Evolutionary conservation across 208 protist species (phyloP).

Genomic region (Trypanosoma brucei): DNA sequence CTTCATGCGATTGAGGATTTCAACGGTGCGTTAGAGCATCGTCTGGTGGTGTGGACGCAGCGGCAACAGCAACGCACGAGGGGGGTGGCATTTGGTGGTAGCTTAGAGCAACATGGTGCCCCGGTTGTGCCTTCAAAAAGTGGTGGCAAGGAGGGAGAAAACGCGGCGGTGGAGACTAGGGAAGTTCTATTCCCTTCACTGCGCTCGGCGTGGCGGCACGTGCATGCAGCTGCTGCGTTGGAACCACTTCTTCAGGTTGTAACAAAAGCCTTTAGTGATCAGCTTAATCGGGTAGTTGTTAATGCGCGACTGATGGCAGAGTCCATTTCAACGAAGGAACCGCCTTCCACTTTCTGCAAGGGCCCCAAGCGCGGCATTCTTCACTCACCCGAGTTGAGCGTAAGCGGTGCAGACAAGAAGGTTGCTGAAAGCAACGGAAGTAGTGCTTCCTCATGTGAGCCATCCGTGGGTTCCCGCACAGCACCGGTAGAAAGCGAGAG

Average conservation of each 20-base stretch:
- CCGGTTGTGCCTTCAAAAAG: neutral
- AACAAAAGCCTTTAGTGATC: constrained; percentile 40
- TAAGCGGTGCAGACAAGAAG: constrained; percentile 12
- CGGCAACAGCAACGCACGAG: constrained; percentile 11
- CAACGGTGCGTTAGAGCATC: constrained; percentile 31
- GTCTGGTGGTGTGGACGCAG: constrained; percentile 24
- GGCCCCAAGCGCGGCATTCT: constrained; percentile 5
- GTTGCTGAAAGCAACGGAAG: neutral
- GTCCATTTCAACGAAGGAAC: constrained; percentile 1
- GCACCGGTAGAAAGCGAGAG: neutral
- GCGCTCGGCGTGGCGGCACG: constrained; percentile 49
- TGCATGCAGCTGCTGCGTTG: constrained; percentile 43
- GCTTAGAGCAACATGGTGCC: neutral
- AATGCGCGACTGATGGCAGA: constrained; percentile 15
- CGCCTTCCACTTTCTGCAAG: neutral
- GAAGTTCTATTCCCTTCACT: constrained; percentile 34
- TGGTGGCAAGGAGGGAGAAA: neutral
- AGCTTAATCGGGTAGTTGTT: constrained; percentile 5
- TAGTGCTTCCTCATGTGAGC: neutral
- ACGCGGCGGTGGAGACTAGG: neutral
- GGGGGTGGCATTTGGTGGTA: constrained; percentile 8
- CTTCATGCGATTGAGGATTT: constrained; percentile 50
- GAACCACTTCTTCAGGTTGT: constrained; percentile 41
- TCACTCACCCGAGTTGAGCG: constrained; percentile 1
- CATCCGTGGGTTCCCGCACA: neutral